Conservation (phyloP, 345 rosid species). For the Hirschfeldia incana region DNA sequence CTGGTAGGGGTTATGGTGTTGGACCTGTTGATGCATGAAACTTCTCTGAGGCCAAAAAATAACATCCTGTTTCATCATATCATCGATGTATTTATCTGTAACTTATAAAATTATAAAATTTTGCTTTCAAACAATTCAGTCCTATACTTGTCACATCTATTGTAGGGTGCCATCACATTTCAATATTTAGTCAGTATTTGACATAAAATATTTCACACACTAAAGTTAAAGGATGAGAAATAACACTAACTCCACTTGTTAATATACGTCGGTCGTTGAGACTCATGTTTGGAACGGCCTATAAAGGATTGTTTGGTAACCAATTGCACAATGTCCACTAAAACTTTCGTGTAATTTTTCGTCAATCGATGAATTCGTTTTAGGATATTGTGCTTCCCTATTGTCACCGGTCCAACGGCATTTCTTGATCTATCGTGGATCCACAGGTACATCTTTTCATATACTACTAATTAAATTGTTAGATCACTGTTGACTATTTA, state of each 20-base stretch:
- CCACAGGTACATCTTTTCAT: background rate
- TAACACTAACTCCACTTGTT: background rate
- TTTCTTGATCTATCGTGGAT: background rate
- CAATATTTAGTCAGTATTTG: background rate
- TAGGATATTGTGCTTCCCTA: background rate
- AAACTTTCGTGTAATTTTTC: background rate
- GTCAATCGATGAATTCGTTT: background rate
- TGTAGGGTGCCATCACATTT: background rate
- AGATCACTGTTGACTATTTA: background rate
- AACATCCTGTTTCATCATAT: background rate
- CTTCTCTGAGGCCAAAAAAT: background rate
- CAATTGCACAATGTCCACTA: background rate
- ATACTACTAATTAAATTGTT: background rate
- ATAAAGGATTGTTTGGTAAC: background rate
- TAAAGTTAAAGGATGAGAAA: background rate
- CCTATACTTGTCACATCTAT: background rate
- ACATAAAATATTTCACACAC: background rate
- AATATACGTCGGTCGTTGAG: background rate
- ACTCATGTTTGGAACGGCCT: background rate
- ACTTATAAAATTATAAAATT: background rate
- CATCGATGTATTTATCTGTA: background rate
- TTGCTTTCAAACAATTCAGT: background rate
- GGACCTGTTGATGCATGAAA: background rate
- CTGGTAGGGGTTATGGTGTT: background rate
- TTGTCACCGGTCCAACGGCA: background rate